These are phyloP conservation scores for Platismatia glauca DNA, from an alignment of 495 filamentous ascomycete genomes.

Conservation along the genomic window DNA sequence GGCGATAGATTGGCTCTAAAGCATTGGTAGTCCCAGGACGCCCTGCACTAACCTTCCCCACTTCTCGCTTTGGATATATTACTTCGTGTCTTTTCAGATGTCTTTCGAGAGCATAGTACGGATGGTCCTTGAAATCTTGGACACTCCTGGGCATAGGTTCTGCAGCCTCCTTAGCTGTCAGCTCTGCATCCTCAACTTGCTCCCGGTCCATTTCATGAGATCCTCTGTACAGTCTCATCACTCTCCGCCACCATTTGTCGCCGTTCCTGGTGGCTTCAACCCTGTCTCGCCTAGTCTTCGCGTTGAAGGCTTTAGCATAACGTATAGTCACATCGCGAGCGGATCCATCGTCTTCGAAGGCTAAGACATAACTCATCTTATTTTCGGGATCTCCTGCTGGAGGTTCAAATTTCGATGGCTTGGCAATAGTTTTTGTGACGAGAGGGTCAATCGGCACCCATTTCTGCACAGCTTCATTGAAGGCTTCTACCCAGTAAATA, in stretches of 20 bases:
- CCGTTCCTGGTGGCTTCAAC: slow-evolving; percentile 62
- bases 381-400: slow-evolving; percentile 65
- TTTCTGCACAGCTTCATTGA: slow-evolving; percentile 74
- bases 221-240: slow-evolving; percentile 51
- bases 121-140: slow-evolving; percentile 88
- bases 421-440: slow-evolving; percentile 66
- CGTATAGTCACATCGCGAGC: slow-evolving; percentile 74
- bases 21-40: slow-evolving; percentile 40
- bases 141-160: slow-evolving; percentile 89
- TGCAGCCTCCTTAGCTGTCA: slow-evolving; percentile 55
- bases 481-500: slow-evolving; percentile 88
- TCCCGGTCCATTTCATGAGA: slow-evolving; percentile 55
- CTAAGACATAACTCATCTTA: slow-evolving; percentile 71
- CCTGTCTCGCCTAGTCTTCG: slow-evolving; percentile 70
- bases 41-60: slow-evolving; percentile 67
- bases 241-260: slow-evolving; percentile 61
- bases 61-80: slow-evolving; percentile 57
- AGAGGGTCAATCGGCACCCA: slow-evolving; percentile 86
- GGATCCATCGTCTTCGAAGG: slow-evolving; percentile 68
- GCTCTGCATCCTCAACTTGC: slow-evolving; percentile 69
- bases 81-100: slow-evolving; percentile 82
- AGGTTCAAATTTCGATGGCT: slow-evolving; percentile 70
- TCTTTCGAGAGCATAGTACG: slow-evolving; percentile 77
- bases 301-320: slow-evolving; percentile 74
- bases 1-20: slow-evolving; percentile 63